phyloP scores from a whole-genome alignment of 2,329 filamentous ascomycete species.

The Verticillium tricorpus region DNA sequence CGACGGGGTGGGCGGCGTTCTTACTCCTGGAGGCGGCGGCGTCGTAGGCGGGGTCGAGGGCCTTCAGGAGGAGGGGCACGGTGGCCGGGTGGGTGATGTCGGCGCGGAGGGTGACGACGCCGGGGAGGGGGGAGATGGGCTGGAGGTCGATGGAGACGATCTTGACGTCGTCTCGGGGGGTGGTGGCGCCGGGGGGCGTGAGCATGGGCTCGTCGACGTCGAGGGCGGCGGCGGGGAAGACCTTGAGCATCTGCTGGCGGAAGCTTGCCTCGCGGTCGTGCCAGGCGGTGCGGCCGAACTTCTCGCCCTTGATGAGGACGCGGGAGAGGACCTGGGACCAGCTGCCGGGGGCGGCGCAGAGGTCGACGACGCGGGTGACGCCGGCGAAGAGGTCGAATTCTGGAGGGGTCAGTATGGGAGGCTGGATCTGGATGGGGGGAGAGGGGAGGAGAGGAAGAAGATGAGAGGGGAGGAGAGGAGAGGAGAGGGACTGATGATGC shows the following conservation, averaged over 20 bases:
- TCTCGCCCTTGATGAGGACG: conserved; percentile 89
- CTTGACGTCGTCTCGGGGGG: conserved; percentile 61
- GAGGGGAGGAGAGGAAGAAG: neutral
- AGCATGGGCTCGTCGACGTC: conserved; percentile 12
- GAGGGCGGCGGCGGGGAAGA: conserved; percentile 29
- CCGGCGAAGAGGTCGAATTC: conserved; percentile 92
- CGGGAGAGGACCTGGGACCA: conserved; percentile 97
- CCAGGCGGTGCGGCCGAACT: conserved; percentile 81
- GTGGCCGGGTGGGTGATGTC: conserved; percentile 98
- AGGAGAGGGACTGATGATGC: conserved; percentile 5
- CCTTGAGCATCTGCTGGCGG: conserved; percentile 54
- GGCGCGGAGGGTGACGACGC: conserved; percentile 86
- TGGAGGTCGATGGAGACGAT: conserved; percentile 96
- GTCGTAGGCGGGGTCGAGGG: conserved; percentile 71
- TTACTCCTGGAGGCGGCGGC: conserved; percentile 38
- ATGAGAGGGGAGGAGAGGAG: conserved; percentile 1
- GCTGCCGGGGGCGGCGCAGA: conserved; percentile 92
- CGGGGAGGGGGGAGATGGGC: conserved; percentile 88
- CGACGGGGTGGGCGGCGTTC: conserved; percentile 69
- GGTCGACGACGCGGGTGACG: conserved; percentile 88
- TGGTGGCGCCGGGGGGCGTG: neutral
- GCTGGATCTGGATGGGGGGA: conserved; percentile 4
- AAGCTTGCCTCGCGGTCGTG: conserved; percentile 73
- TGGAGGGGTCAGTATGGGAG: conserved; percentile 25
- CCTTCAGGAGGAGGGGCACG: conserved; percentile 79